A percentile compares a stretch with the other conserved stretches of the same genome.
These are phyloP conservation scores for Seiridium cupressi DNA, from an alignment of 2,329 filamentous ascomycete genomes.

Conservation along the genomic window DNA sequence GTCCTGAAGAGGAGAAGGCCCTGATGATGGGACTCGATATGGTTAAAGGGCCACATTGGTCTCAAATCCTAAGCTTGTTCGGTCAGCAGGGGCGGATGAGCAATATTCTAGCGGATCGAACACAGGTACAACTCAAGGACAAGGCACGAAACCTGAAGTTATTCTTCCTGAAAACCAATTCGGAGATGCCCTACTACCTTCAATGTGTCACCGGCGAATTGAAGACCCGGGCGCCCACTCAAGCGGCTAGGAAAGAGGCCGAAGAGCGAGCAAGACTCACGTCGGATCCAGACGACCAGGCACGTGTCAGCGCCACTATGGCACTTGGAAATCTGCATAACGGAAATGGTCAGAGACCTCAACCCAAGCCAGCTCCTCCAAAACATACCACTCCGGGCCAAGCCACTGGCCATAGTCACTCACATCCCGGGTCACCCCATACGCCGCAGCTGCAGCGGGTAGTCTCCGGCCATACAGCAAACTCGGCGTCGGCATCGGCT, in stretches of 20 bases:
- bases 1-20: conserved; percentile 83
- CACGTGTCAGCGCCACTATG: conserved; percentile 60
- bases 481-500: conserved; percentile 14
- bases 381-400: conserved; percentile 19
- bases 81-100: conserved; percentile 77
- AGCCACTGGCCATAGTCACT: conserved; percentile 14
- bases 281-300: conserved; percentile 55
- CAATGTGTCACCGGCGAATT: conserved; percentile 87
- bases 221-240: conserved; percentile 77
- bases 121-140: conserved; percentile 89
- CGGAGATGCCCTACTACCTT: conserved; percentile 85
- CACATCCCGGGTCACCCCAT: conserved; percentile 19
- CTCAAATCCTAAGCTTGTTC: conserved; percentile 83
- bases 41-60: conserved; percentile 91
- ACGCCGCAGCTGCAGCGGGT: conserved; percentile 12
- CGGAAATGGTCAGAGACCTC: conserved; percentile 24
- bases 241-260: conserved; percentile 67
- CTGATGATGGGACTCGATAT: conserved; percentile 85
- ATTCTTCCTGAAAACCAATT: conserved; percentile 88
- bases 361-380: conserved; percentile 14
- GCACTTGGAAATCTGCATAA: conserved; percentile 52
- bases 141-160: conserved; percentile 88
- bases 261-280: conserved; percentile 60
- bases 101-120: conserved; percentile 82
- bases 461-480: conserved; percentile 7